Evolutionary conservation across 345 rosid species (phyloP).

Genomic region (Eutrema yunnanense): DNA sequence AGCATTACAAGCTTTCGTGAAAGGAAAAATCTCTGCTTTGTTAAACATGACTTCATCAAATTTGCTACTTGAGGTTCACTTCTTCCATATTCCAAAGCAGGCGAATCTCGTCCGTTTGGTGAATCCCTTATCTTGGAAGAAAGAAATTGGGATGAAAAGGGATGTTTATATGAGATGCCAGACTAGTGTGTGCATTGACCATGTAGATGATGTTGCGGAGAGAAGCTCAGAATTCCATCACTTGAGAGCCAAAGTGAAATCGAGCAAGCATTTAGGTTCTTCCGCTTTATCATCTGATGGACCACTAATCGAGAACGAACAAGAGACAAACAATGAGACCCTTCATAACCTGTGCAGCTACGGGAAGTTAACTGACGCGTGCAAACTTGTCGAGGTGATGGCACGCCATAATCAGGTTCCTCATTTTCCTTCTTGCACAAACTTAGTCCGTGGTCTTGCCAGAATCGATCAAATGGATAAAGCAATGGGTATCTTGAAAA

Average conservation of each 20-base stretch:
- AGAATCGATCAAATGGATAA: constrained; percentile 49
- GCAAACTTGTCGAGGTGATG: constrained; percentile 64
- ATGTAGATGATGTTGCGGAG: constrained; percentile 33
- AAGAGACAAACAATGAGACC: constrained; percentile 57
- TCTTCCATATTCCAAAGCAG: constrained; percentile 29
- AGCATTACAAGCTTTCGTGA: not conserved
- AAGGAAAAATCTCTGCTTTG: not conserved
- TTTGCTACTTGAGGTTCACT: constrained; percentile 31
- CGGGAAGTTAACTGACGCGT: constrained; percentile 50
- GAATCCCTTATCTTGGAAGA: constrained; percentile 25
- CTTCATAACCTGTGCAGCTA: constrained; percentile 51
- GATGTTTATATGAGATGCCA: constrained; percentile 28
- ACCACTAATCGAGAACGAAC: constrained; percentile 43
- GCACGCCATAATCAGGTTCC: constrained; percentile 73
- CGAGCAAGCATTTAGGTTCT: constrained; percentile 23
- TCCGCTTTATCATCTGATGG: constrained; percentile 34
- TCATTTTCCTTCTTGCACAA: constrained; percentile 56
- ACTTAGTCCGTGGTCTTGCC: constrained; percentile 62
- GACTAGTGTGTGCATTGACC: constrained; percentile 35
- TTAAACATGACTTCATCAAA: constrained; percentile 36
- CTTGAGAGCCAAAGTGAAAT: constrained; percentile 23
- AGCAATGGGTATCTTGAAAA: constrained; percentile 50
- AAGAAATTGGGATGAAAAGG: constrained; percentile 20
- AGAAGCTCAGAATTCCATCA: constrained; percentile 31
- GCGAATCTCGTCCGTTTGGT: not conserved